Evolutionary conservation across 768 basidiomycete genomes (phyloP).

Genomic region (Lactarius deliciosus): DNA sequence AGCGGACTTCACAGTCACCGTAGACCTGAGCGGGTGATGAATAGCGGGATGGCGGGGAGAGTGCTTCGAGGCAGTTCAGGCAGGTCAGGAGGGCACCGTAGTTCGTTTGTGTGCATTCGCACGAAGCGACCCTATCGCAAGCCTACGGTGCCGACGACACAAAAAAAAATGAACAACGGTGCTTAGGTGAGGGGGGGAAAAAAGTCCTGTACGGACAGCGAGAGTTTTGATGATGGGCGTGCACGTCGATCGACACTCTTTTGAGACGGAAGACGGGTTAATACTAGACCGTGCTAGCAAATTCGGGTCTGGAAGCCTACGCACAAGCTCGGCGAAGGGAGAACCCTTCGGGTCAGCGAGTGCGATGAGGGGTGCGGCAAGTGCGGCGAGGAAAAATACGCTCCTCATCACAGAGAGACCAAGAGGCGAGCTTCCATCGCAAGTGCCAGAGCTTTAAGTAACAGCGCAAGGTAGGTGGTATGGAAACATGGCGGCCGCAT

Average conservation of each 20-base stretch:
- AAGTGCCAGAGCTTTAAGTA: not conserved
- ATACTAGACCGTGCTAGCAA: not conserved
- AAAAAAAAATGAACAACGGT: not conserved
- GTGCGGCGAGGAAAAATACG: not conserved
- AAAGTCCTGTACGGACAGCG: not conserved
- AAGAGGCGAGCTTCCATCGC: not conserved
- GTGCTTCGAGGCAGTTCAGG: slow-evolving; percentile 4
- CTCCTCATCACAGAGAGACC: not conserved
- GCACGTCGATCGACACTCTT: slow-evolving; percentile 10
- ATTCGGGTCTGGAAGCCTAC: not conserved
- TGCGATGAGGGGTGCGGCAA: not conserved
- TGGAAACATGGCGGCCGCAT: not conserved
- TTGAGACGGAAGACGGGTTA: not conserved
- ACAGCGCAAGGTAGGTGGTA: not conserved
- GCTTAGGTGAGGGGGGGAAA: not conserved
- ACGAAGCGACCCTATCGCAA: not conserved
- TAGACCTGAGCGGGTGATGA: not conserved
- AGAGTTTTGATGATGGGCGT: slow-evolving; percentile 8
- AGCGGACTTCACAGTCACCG: not conserved
- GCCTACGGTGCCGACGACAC: not conserved
- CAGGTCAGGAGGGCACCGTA: not conserved
- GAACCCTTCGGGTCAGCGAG: slow-evolving; percentile 1
- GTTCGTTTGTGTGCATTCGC: slow-evolving; percentile 18
- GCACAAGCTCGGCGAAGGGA: not conserved
- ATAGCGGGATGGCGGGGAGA: not conserved